phyloP scores from a whole-genome alignment of 1,139 yeast genomes.

The Diutina rugosa region DNA sequence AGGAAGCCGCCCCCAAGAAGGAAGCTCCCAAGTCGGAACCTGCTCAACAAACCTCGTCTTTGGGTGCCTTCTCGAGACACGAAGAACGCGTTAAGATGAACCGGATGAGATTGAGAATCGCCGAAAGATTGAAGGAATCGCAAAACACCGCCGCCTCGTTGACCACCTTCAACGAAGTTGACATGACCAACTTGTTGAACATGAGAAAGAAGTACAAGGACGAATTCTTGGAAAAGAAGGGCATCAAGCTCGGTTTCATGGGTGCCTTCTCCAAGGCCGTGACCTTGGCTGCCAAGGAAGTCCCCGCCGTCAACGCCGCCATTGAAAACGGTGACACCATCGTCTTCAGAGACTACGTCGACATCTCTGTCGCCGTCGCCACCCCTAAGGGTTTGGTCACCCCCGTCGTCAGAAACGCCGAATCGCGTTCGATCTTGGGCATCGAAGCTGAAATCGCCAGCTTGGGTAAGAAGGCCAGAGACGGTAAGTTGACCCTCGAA shows the following conservation, averaged over 20 bases:
- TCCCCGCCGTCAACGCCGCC: slow-evolving; percentile 92
- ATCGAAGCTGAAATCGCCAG: slow-evolving; percentile 76
- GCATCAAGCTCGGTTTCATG: slow-evolving; percentile 96
- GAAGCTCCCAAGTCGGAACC: slow-evolving; percentile 5
- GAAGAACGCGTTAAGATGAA: slow-evolving; percentile 97
- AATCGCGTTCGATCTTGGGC: slow-evolving; percentile 76
- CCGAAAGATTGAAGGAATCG: slow-evolving; percentile 97
- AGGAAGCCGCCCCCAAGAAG: slow-evolving; percentile 15
- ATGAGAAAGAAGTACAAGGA: slow-evolving; percentile 96
- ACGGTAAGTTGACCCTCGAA: slow-evolving; percentile 89
- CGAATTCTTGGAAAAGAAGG: slow-evolving; percentile 87
- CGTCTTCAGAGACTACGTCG: slow-evolving; percentile 93
- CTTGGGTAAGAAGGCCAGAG: slow-evolving; percentile 91
- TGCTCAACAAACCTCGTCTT: slow-evolving; percentile 18
- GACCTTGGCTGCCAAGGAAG: slow-evolving; percentile 84
- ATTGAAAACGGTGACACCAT: slow-evolving; percentile 88
- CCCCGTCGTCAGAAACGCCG: slow-evolving; percentile 96
- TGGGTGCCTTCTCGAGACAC: slow-evolving; percentile 62
- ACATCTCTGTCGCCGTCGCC: slow-evolving; percentile 93
- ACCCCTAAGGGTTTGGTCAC: slow-evolving; percentile 99
- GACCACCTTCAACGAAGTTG: slow-evolving; percentile 96
- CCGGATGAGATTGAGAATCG: slow-evolving; percentile 98
- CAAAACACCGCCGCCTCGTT: slow-evolving; percentile 98
- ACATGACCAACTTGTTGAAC: slow-evolving; percentile 85
- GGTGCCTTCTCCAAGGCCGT: slow-evolving; percentile 96